Evolutionary conservation across 2,329 filamentous ascomycete genomes (phyloP).

Genomic region (Amauroascus niger): DNA sequence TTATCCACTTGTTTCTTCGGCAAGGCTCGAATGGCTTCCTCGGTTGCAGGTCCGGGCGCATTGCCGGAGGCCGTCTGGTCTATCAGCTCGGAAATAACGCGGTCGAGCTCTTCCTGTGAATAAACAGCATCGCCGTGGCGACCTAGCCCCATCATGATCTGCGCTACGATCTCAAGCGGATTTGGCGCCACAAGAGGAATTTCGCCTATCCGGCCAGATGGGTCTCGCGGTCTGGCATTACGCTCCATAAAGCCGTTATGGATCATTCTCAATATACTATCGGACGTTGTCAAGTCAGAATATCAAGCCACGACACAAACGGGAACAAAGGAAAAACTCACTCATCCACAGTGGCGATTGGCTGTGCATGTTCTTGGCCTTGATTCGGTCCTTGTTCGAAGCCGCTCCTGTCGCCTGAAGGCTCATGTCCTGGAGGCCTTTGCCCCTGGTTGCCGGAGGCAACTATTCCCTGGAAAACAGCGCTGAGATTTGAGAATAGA

Average conservation of each 20-base stretch:
- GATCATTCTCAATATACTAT: constrained; percentile 7
- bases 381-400: neutral
- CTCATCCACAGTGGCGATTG: constrained; percentile 2
- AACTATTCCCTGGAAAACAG: constrained; percentile 37
- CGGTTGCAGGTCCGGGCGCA: constrained; percentile 71
- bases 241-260: constrained; percentile 2
- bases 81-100: constrained; percentile 79
- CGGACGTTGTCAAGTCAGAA: neutral
- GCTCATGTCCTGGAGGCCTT: neutral
- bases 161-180: constrained; percentile 10
- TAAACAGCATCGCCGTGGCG: constrained; percentile 58
- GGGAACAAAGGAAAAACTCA: neutral
- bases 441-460: neutral
- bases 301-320: neutral
- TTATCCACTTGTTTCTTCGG: constrained; percentile 60
- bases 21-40: constrained; percentile 62
- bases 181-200: constrained; percentile 12
- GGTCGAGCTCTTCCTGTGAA: constrained; percentile 80
- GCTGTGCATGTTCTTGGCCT: neutral
- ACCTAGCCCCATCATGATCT: constrained; percentile 11
- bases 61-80: constrained; percentile 65
- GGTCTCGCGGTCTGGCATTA: constrained; percentile 1
- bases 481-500: constrained; percentile 32
- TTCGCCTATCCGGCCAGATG: neutral
- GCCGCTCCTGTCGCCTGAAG: neutral